Conservation (phyloP, 495 filamentous ascomycete species). For the Xylaria telfairii region DNA sequence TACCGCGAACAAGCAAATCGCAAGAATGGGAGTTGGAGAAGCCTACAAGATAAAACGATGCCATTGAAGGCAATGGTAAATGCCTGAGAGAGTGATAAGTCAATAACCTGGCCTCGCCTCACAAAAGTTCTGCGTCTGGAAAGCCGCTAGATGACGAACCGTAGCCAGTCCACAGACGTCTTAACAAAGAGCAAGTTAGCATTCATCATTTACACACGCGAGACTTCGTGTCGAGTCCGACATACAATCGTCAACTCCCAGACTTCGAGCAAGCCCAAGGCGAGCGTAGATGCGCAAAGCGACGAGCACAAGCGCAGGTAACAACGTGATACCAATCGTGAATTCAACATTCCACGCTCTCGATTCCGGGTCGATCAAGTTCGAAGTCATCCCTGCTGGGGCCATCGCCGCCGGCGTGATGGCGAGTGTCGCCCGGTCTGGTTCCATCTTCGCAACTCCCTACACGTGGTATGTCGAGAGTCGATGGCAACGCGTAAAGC, state of each 20-base stretch:
- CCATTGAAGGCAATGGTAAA: conserved; percentile 27
- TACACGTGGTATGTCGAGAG: not conserved
- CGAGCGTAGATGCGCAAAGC: conserved; percentile 33
- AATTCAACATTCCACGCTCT: conserved; percentile 32
- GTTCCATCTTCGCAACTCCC: conserved; percentile 5
- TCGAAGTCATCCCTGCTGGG: conserved; percentile 32
- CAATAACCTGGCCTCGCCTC: not conserved
- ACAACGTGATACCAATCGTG: conserved; percentile 29
- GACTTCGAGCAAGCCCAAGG: conserved; percentile 33
- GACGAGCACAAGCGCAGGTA: conserved; percentile 28
- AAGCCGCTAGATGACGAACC: conserved; percentile 11
- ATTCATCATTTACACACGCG: not conserved
- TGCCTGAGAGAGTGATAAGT: conserved; percentile 16
- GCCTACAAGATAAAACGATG: conserved; percentile 27
- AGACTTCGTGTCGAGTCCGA: not conserved
- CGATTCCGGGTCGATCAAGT: conserved; percentile 33
- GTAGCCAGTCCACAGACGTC: conserved; percentile 30
- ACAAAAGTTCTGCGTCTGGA: not conserved
- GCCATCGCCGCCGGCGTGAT: conserved; percentile 22
- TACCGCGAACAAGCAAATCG: not conserved
- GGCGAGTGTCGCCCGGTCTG: conserved; percentile 23
- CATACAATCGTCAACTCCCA: conserved; percentile 42
- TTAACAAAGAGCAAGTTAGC: conserved; percentile 9
- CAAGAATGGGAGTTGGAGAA: too few species aligned
- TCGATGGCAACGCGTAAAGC: not conserved